A percentile compares a stretch with the other conserved stretches of the same genome.
These are phyloP conservation scores for Chamaecyparis obtusa DNA, from an alignment of 75 land plant species.

Conservation along the genomic window DNA sequence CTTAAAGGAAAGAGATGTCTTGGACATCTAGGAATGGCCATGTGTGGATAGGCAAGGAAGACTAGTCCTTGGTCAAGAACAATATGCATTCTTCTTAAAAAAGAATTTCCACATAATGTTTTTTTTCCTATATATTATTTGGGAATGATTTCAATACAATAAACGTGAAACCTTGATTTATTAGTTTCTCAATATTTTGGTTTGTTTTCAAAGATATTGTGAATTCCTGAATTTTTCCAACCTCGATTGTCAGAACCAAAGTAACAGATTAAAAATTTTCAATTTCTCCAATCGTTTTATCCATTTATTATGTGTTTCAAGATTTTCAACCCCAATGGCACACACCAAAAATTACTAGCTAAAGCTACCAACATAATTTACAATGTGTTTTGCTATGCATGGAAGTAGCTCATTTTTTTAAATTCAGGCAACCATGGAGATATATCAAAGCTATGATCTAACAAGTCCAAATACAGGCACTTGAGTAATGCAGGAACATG, in stretches of 20 bases:
- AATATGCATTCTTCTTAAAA: not conserved
- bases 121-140: too few relatives aligned
- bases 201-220: not conserved
- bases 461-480: too few relatives aligned
- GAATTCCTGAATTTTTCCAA: not conserved
- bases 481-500: too few relatives aligned
- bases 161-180: not conserved
- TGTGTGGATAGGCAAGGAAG: not conserved
- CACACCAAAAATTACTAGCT: not conserved
- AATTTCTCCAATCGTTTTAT: not conserved
- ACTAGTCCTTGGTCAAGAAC: not conserved
- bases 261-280: not conserved
- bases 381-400: not conserved
- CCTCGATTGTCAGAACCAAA: not conserved
- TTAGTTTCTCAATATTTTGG: not conserved
- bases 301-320: not conserved
- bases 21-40: not conserved
- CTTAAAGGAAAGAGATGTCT: not conserved
- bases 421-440: not conserved
- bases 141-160: too few relatives aligned
- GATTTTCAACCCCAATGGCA: not conserved
- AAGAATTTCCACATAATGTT: too few relatives aligned
- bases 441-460: not conserved
- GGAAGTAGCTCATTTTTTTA: not conserved
- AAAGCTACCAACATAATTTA: not conserved